Percentiles rank a stretch among this genome's conserved stretches.
These are phyloP conservation scores for Rhodofomes roseus DNA, from an alignment of 1,284 basidiomycete species.

Conservation along the genomic window DNA sequence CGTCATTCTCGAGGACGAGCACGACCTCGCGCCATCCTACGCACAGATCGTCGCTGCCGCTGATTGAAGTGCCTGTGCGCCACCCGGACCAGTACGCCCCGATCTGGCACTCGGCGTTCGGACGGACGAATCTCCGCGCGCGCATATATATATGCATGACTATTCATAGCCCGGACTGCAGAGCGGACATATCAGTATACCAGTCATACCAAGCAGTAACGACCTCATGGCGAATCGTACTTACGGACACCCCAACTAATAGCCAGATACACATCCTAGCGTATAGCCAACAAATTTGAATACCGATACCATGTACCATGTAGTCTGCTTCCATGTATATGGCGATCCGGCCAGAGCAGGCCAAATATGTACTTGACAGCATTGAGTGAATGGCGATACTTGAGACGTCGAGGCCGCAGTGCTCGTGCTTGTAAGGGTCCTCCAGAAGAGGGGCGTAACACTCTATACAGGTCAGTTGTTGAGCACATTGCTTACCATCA, in stretches of 20 bases:
- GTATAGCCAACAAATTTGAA: neutral
- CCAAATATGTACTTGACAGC: neutral
- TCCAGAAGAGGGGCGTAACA: no score
- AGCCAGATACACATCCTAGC: neutral
- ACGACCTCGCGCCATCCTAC: slow-evolving; percentile 33
- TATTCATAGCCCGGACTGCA: neutral
- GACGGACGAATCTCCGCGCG: no score
- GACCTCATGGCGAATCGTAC: slow-evolving; percentile 5
- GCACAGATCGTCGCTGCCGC: slow-evolving; percentile 35
- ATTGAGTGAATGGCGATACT: no score
- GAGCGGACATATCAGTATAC: neutral
- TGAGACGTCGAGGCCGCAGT: no score
- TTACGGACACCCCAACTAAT: neutral
- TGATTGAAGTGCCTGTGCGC: slow-evolving; percentile 10
- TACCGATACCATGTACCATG: slow-evolving; percentile 1
- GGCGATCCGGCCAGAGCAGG: neutral
- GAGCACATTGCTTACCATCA: no score
- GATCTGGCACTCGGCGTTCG: neutral
- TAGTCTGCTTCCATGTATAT: neutral
- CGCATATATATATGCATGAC: no score
- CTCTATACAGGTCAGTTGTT: no score
- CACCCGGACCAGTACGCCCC: neutral
- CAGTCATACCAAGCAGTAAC: slow-evolving; percentile 6
- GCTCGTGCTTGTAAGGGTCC: no score
- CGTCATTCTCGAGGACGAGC: slow-evolving; percentile 38